A percentile compares a stretch with the other conserved stretches of the same genome.
Evolutionary conservation across 371 early-diverging fungal genomes (phyloP).

Genomic region (Apophysomyces elegans): DNA sequence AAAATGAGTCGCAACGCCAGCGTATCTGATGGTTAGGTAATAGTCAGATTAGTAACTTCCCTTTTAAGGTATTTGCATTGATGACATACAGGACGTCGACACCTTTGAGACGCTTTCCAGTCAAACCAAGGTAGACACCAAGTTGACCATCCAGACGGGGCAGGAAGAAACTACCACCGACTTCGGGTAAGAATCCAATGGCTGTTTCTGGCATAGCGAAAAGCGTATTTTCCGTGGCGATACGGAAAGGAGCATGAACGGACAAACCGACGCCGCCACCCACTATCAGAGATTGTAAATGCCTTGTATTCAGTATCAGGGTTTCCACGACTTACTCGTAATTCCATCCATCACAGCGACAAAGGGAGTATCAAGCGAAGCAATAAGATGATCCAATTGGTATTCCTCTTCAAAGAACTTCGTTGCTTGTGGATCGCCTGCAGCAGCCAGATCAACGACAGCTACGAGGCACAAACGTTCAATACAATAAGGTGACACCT

Average conservation of each 20-base stretch:
- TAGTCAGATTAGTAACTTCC: conserved; percentile 9
- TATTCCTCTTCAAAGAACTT: conserved; percentile 94
- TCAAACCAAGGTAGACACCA: conserved; percentile 92
- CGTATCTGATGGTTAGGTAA: conserved; percentile 50
- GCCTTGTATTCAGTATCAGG: background rate
- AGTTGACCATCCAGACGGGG: conserved; percentile 92
- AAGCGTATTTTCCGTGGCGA: conserved; percentile 93
- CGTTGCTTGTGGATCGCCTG: conserved; percentile 57
- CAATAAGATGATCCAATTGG: conserved; percentile 90
- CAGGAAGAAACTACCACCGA: conserved; percentile 95
- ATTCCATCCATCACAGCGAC: conserved; percentile 92
- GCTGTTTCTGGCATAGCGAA: conserved; percentile 97
- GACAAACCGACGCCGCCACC: conserved; percentile 97
- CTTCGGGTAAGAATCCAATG: conserved; percentile 97
- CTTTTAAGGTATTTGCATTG: too few species aligned
- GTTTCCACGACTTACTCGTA: conserved; percentile 68
- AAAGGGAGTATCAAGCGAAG: conserved; percentile 83
- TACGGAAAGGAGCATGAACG: conserved; percentile 94
- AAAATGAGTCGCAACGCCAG: conserved; percentile 96
- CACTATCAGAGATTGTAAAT: conserved; percentile 54
- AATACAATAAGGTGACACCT: background rate
- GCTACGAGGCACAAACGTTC: conserved; percentile 22
- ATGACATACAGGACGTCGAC: conserved; percentile 79
- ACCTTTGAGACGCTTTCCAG: conserved; percentile 83
- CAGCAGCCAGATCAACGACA: conserved; percentile 47